Percentiles rank a stretch among this genome's conserved stretches.
These are phyloP conservation scores for Pseudogymnoascus sp. DNA, from an alignment of 2,329 filamentous ascomycete species.

Conservation along the genomic window DNA sequence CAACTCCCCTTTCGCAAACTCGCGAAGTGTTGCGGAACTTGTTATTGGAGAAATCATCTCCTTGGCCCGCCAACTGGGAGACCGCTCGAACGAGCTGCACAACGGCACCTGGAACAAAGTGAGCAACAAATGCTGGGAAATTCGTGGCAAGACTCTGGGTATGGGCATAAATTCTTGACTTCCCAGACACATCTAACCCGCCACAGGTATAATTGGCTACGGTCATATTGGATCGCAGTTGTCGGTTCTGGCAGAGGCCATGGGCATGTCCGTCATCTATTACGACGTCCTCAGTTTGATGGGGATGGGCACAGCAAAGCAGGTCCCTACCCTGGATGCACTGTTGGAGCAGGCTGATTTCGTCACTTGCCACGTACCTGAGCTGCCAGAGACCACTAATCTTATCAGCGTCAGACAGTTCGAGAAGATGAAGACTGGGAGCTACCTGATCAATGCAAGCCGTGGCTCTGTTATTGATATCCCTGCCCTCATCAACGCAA, in stretches of 20 bases:
- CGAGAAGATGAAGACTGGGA: constrained; percentile 82
- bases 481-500: constrained; percentile 79
- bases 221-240: constrained; percentile 96
- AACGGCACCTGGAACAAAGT: constrained; percentile 97
- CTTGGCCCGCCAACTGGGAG: constrained; percentile 84
- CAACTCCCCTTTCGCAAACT: constrained; percentile 98
- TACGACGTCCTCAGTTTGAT: constrained; percentile 93
- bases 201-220: constrained; percentile 79
- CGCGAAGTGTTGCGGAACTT: constrained; percentile 89
- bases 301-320: constrained; percentile 81
- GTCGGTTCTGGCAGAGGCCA: constrained; percentile 89
- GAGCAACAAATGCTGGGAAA: constrained; percentile 94
- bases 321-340: constrained; percentile 70
- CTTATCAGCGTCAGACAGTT: constrained; percentile 80
- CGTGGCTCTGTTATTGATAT: constrained; percentile 93
- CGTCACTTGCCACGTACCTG: constrained; percentile 89
- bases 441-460: constrained; percentile 94
- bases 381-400: constrained; percentile 84
- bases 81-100: constrained; percentile 92
- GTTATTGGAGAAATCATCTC: constrained; percentile 91
- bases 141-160: constrained; percentile 93
- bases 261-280: constrained; percentile 98
- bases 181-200: constrained; percentile 12
- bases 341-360: constrained; percentile 82
- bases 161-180: constrained; percentile 22